Evolutionary conservation across 1,139 yeast genomes (phyloP).

Genomic region (Saccharomyces uvarum): DNA sequence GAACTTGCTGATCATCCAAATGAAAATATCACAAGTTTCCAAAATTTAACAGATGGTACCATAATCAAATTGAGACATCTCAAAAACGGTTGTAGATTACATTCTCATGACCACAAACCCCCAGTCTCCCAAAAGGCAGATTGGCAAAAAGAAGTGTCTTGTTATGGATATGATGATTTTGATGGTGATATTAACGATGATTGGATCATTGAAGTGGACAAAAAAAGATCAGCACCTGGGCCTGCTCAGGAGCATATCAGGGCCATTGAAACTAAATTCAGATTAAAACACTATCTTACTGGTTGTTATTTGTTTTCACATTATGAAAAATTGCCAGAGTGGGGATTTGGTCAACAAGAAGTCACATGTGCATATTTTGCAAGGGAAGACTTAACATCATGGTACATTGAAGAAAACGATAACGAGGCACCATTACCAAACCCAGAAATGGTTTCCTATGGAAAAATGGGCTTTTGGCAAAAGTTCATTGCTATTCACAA

Average conservation of each 20-base stretch:
- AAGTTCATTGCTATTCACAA: slow-evolving; percentile 73
- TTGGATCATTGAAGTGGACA: slow-evolving; percentile 80
- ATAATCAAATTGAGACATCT: slow-evolving; percentile 72
- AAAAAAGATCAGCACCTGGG: slow-evolving; percentile 47
- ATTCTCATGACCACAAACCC: slow-evolving; percentile 92
- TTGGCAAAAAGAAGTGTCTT: slow-evolving; percentile 92
- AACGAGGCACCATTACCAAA: slow-evolving; percentile 40
- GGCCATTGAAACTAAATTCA: slow-evolving; percentile 77
- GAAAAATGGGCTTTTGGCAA: slow-evolving; percentile 51
- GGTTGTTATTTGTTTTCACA: slow-evolving; percentile 88
- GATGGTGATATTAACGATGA: slow-evolving; percentile 94
- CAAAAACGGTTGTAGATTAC: slow-evolving; percentile 70
- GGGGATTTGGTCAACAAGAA: slow-evolving; percentile 97
- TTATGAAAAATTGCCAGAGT: slow-evolving; percentile 76
- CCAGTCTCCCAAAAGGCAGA: slow-evolving; percentile 79
- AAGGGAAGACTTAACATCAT: slow-evolving; percentile 59
- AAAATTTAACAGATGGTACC: slow-evolving; percentile 66
- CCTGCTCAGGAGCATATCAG: slow-evolving; percentile 56
- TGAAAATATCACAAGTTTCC: slow-evolving; percentile 43
- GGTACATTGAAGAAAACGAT: slow-evolving; percentile 81
- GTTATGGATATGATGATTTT: slow-evolving; percentile 88
- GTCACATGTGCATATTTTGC: slow-evolving; percentile 89
- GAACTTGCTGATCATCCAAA: slow-evolving; percentile 34
- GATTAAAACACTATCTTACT: slow-evolving; percentile 81
- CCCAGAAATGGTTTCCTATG: slow-evolving; percentile 56